Conservation (phyloP, 2,329 filamentous ascomycete species). For the Beauveria sp. region DNA sequence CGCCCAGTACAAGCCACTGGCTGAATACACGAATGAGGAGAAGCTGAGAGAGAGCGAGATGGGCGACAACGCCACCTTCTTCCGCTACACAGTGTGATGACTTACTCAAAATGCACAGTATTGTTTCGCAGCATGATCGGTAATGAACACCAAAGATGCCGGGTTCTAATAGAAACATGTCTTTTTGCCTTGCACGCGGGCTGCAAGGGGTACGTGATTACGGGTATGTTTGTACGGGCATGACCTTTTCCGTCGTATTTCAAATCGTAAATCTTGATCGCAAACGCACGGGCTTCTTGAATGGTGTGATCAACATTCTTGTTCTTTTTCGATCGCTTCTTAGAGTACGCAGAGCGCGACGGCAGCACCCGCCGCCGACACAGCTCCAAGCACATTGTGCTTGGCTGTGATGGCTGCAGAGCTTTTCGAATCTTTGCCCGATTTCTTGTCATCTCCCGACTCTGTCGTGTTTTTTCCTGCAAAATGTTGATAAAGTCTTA, state of each 20-base stretch:
- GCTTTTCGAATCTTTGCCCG: neutral
- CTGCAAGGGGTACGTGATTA: neutral
- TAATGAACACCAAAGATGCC: neutral
- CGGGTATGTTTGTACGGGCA: conserved; percentile 1
- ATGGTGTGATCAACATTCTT: neutral
- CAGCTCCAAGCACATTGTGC: neutral
- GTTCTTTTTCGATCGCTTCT: conserved; percentile 2
- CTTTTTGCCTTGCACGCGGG: neutral
- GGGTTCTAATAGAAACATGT: neutral
- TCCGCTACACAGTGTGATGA: conserved; percentile 42
- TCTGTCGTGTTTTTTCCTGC: conserved; percentile 1
- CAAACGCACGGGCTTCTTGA: conserved; percentile 2
- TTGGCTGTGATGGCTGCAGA: neutral
- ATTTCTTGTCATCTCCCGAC: neutral
- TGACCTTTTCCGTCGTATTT: neutral
- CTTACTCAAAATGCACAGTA: neutral
- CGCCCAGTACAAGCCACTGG: conserved; percentile 34
- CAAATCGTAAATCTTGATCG: neutral
- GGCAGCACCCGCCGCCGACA: neutral
- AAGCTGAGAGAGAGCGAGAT: conserved; percentile 42
- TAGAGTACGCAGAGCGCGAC: conserved; percentile 7
- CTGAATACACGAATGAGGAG: conserved; percentile 46
- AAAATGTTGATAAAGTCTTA: conserved; percentile 9
- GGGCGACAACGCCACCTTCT: conserved; percentile 50
- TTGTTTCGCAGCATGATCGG: neutral